Conservation (phyloP, 164 flowering plant genomes). For the Chloranthus sessilifolius region DNA sequence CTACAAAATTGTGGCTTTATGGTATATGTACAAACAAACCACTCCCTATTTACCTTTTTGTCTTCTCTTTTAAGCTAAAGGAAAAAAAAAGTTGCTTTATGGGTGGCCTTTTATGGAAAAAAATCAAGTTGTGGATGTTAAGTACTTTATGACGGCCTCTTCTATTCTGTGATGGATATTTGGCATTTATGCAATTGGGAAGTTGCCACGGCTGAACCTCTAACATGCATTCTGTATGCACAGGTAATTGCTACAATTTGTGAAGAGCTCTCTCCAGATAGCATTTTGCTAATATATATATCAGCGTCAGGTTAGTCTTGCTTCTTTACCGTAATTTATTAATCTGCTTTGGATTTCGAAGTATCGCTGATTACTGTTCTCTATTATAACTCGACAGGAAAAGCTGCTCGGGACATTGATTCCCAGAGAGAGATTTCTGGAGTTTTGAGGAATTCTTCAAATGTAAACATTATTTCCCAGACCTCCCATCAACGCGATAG, state of each 20-base stretch:
- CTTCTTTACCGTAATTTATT: conserved; percentile 1
- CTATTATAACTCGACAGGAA: conserved; percentile 39
- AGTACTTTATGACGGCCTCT: no score
- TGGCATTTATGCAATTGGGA: neutral
- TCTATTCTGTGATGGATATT: neutral
- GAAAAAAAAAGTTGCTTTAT: no score
- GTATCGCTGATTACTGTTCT: conserved; percentile 6
- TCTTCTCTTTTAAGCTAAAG: no score
- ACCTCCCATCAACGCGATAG: conserved; percentile 23
- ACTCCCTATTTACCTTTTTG: no score
- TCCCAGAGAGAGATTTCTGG: conserved; percentile 44
- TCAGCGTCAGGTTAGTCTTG: conserved; percentile 74
- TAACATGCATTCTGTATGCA: conserved; percentile 11
- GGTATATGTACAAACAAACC: no score
- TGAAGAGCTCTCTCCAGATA: conserved; percentile 83
- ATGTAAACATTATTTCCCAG: conserved; percentile 29
- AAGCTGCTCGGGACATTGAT: conserved; percentile 29
- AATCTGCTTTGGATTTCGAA: neutral
- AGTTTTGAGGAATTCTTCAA: conserved; percentile 41
- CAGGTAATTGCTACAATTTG: conserved; percentile 88
- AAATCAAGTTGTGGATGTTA: no score
- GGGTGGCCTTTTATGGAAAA: no score
- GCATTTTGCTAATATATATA: conserved; percentile 68
- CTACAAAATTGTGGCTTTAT: no score
- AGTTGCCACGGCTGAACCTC: neutral